Base-by-base conservation (phyloP, 371 early-diverging fungal genomes). In the Syncephalastrum racemosum region DNA sequence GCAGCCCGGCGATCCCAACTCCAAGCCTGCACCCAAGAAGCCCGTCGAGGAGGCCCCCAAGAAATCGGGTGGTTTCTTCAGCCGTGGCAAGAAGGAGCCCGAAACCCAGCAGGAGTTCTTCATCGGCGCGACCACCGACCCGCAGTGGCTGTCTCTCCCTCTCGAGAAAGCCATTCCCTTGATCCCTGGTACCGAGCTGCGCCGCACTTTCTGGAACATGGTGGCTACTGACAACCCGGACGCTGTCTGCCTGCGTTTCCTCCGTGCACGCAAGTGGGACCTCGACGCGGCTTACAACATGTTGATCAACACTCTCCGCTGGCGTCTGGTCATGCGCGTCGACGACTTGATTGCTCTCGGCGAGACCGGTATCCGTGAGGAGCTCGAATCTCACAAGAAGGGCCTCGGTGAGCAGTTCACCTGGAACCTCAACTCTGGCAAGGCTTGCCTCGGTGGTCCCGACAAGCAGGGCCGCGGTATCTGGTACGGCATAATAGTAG, bases 221-320 rank as follows among this genome's bases (percentile, higher is more conserved):
- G 77, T 73, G 27, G 70, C 72, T 40, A 72, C 70, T 52, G 85
- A 87, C 55, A 79, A 84, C 53, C 87, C 89, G 4, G 88, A 89
- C 63, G 50, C 72, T 5, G 62, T 86, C 27, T 16, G 82, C 16
- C 71, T 88, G 24, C 85, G 90, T 12, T 90, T 82, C 71, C 58
- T 89, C 48, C 76, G 89, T 25, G 90, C 90, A 4, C 75, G 90
- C 50, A 89, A 89, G 64, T 90, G 85, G 83, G 79, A 87, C 52
- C 73, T 85, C 39, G 63, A 70, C 15, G 82, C 83, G 19, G 85
- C 86, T 16, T 60, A 82, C 44, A 58, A 60, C 46, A 87, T 87
- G 89, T 49, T 83, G 42, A 52, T 80, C 36, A 66, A 72, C 39
- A 71, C 82, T 2, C 63, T 89, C 54, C 69, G 79, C 53, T 90